These are phyloP conservation scores for Tolypocladium tundrense DNA, from an alignment of 2,329 filamentous ascomycete genomes.

Conservation along the genomic window DNA sequence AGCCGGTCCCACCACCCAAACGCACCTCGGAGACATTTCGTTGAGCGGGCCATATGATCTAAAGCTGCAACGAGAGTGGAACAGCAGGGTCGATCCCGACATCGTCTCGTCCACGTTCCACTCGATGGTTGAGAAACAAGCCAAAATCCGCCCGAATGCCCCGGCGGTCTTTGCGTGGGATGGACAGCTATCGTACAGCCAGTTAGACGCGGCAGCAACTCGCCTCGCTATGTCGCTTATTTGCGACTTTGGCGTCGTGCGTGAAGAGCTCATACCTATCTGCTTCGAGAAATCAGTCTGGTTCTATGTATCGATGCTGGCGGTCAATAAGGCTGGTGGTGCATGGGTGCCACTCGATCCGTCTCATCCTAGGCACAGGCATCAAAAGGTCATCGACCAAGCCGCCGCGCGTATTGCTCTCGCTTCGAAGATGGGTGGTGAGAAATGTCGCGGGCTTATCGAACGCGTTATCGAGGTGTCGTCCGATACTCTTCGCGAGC, in stretches of 20 bases:
- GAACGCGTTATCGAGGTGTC: no score
- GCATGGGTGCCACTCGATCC: no score
- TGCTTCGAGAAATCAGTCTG: conserved; percentile 22
- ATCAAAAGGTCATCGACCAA: no score
- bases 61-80: neutral
- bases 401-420: no score
- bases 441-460: neutral
- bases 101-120: no score
- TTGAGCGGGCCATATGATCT: no score
- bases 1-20: no score
- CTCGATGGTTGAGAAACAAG: no score
- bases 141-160: conserved; percentile 1
- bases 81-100: neutral
- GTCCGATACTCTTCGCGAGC: no score
- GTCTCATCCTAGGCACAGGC: no score
- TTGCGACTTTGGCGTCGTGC: conserved; percentile 16
- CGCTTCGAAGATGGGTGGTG: neutral
- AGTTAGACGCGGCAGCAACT: conserved; percentile 26
- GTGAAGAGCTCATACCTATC: conserved; percentile 18
- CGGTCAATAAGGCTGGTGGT: no score
- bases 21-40: no score
- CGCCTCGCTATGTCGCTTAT: conserved; percentile 23
- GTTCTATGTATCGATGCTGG: conserved; percentile 17
- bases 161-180: conserved; percentile 32
- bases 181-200: conserved; percentile 27